Evolutionary conservation across 352 stramenopile genomes (phyloP).

Genomic region (Vaucheria bursata): DNA sequence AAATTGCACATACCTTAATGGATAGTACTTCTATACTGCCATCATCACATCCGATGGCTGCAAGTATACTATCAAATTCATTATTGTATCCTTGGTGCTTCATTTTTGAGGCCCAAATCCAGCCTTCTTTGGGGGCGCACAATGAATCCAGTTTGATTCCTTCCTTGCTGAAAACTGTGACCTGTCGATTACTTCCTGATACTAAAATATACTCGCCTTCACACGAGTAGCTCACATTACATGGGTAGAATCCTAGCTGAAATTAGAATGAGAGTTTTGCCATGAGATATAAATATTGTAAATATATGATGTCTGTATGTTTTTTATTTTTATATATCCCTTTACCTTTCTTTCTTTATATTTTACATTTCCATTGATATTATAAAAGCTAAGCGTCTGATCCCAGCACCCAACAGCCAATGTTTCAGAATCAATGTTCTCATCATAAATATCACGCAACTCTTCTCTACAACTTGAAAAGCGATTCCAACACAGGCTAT

Average conservation of each 20-base stretch:
- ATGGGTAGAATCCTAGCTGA: slow-evolving; percentile 77
- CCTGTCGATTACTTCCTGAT: slow-evolving; percentile 69
- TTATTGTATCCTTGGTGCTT: no score
- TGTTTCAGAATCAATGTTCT: slow-evolving; percentile 30
- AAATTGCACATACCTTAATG: slow-evolving; percentile 56
- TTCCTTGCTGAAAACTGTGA: slow-evolving; percentile 72
- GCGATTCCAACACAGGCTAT: slow-evolving; percentile 40
- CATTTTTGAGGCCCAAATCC: slow-evolving; percentile 78
- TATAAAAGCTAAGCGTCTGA: slow-evolving; percentile 79
- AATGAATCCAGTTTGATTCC: slow-evolving; percentile 54
- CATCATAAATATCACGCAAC: not conserved
- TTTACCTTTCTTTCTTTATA: slow-evolving; percentile 59
- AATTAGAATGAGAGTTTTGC: no score
- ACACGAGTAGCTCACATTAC: slow-evolving; percentile 72
- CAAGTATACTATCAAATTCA: no score
- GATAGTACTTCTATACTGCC: slow-evolving; percentile 70
- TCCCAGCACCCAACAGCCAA: slow-evolving; percentile 87
- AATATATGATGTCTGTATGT: no score
- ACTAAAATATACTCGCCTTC: slow-evolving; percentile 82
- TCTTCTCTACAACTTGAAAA: not conserved
- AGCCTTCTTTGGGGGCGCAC: slow-evolving; percentile 65
- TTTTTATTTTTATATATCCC: no score
- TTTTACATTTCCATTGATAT: slow-evolving; percentile 66
- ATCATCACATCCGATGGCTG: slow-evolving; percentile 72
- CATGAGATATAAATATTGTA: no score